Conservation (phyloP, 257 asterid species). For the Forsythia viridissima region DNA sequence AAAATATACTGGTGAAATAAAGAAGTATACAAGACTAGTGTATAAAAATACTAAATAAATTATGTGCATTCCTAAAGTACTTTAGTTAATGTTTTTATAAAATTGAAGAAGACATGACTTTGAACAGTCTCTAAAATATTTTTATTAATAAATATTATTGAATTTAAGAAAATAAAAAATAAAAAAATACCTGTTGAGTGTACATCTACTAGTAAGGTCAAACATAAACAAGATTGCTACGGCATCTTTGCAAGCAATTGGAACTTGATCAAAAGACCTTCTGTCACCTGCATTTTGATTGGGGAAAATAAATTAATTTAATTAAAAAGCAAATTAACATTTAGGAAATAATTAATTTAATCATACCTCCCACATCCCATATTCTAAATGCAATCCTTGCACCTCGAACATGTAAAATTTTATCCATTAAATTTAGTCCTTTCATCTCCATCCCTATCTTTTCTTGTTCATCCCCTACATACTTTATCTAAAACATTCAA, state of each 20-base stretch:
- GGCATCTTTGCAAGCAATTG: slow-evolving; percentile 90
- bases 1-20: neutral
- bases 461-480: slow-evolving; percentile 80
- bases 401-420: slow-evolving; percentile 59
- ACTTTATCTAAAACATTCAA: slow-evolving; percentile 53
- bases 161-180: neutral
- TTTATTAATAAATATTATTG: too few relatives aligned
- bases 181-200: slow-evolving; percentile 57
- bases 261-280: slow-evolving; percentile 70
- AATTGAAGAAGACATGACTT: neutral
- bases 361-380: slow-evolving; percentile 94
- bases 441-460: slow-evolving; percentile 66
- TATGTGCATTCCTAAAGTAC: neutral
- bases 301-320: neutral
- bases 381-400: slow-evolving; percentile 79
- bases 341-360: neutral
- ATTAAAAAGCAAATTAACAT: neutral
- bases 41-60: neutral
- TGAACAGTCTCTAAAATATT: neutral
- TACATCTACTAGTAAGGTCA: slow-evolving; percentile 80
- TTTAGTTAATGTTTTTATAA: too few relatives aligned
- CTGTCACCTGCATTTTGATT: slow-evolving; percentile 51
- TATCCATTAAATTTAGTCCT: slow-evolving; percentile 79
- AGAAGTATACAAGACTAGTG: neutral
- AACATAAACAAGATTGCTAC: slow-evolving; percentile 88